Conservation (phyloP, 2,329 filamentous ascomycete species). For the Akanthomyces muscarius region DNA sequence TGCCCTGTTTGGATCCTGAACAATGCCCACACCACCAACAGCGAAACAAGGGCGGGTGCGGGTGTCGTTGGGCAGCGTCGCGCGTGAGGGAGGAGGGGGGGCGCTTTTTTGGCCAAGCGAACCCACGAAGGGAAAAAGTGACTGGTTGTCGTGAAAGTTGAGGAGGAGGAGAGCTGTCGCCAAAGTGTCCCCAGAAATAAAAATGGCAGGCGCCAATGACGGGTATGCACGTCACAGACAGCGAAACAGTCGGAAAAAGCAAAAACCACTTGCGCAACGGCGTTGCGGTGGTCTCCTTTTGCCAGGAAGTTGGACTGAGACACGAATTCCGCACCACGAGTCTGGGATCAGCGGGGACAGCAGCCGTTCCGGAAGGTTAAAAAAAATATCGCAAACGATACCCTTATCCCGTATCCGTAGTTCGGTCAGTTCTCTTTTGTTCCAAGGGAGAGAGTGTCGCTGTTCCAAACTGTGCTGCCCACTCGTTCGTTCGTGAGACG, state of each 20-base stretch:
- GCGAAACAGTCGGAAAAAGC: not conserved
- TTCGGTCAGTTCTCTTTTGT: not conserved
- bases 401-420: not conserved
- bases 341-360: not conserved
- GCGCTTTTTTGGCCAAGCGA: not conserved
- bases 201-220: not conserved
- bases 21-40: constrained; percentile 16
- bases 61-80: not conserved
- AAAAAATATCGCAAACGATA: not conserved
- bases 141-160: not conserved
- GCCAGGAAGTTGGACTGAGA: not conserved
- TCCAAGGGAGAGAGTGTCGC: not conserved
- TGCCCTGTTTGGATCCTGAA: not conserved
- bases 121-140: not conserved
- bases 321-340: not conserved
- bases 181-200: not conserved
- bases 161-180: not conserved
- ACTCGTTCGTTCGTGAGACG: constrained; percentile 10
- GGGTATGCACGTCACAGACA: constrained; percentile 11
- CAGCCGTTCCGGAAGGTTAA: not conserved
- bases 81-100: not conserved
- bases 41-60: constrained; percentile 3
- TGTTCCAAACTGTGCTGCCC: not conserved
- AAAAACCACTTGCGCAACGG: not conserved
- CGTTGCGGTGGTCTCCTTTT: not conserved